A percentile compares a stretch with the other conserved stretches of the same genome.
Conservation (phyloP, 2,329 filamentous ascomycete genomes). For the Raffaelea arxii region DNA sequence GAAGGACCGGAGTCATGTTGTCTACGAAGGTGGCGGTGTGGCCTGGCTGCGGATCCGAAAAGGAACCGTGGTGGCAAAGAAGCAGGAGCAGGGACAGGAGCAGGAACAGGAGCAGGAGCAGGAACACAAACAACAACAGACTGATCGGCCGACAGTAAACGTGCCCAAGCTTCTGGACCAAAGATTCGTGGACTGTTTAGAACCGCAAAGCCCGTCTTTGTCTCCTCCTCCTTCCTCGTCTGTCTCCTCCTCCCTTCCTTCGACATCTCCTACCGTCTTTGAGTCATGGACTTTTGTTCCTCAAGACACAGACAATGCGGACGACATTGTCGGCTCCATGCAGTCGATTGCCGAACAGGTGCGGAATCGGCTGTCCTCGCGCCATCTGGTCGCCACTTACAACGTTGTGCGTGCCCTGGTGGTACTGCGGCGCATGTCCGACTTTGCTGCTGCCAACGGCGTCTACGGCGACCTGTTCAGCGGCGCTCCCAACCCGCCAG, state of each 20-base stretch:
- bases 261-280: neutral
- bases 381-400: constrained; percentile 16
- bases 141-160: neutral
- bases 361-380: constrained; percentile 25
- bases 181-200: too few relatives aligned
- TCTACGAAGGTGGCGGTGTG: constrained; percentile 65
- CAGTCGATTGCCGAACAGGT: constrained; percentile 37
- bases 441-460: constrained; percentile 67
- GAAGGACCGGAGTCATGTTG: constrained; percentile 37
- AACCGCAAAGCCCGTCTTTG: neutral
- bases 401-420: constrained; percentile 51
- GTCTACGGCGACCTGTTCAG: constrained; percentile 67
- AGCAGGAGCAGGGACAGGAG: neutral
- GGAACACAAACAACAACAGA: constrained; percentile 14
- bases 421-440: constrained; percentile 66
- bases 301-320: neutral
- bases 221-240: neutral
- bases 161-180: neutral
- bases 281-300: neutral
- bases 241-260: neutral
- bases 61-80: constrained; percentile 42
- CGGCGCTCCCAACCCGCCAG: constrained; percentile 66
- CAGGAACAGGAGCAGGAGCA: neutral
- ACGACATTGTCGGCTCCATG: constrained; percentile 36
- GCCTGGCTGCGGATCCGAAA: constrained; percentile 57